phyloP scores from a whole-genome alignment of 1,284 basidiomycete species.

The Macrocystidia cucumis region DNA sequence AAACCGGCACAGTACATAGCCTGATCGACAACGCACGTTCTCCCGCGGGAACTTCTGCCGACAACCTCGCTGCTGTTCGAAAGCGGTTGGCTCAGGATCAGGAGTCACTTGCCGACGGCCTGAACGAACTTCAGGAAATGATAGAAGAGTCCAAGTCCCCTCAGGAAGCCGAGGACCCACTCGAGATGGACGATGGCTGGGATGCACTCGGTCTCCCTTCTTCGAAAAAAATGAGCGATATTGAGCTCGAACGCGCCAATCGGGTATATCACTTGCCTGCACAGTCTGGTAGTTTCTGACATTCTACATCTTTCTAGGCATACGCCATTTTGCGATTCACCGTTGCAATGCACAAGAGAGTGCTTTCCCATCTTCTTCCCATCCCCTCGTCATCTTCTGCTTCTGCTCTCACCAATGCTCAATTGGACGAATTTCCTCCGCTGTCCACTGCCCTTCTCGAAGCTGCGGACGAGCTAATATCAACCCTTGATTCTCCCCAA shows the following conservation, averaged over 20 bases:
- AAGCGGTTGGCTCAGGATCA: conserved; percentile 49
- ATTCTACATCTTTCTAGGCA: conserved; percentile 29
- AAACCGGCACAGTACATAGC: conserved; percentile 59
- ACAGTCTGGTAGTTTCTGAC: conserved; percentile 2
- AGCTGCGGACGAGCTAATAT: conserved; percentile 55
- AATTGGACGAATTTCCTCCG: conserved; percentile 42
- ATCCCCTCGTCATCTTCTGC: conserved; percentile 15
- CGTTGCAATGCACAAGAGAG: conserved; percentile 54
- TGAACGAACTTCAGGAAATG: conserved; percentile 52
- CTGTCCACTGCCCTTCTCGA: conserved; percentile 44
- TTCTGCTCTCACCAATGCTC: conserved; percentile 12
- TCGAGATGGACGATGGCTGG: conserved; percentile 52
- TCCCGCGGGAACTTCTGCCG: conserved; percentile 38
- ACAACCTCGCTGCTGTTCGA: conserved; percentile 54
- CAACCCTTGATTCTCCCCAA: conserved; percentile 58
- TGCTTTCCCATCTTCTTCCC: conserved; percentile 42
- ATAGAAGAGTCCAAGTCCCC: conserved; percentile 29
- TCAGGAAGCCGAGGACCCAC: conserved; percentile 19
- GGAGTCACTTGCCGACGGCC: conserved; percentile 52
- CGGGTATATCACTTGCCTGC: conserved; percentile 30
- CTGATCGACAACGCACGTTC: conserved; percentile 46
- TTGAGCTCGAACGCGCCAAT: conserved; percentile 41
- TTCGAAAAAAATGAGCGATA: conserved; percentile 25
- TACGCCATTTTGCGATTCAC: conserved; percentile 51
- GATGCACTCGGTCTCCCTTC: conserved; percentile 51